Conservation (phyloP, 176 grass and related monocot species). For the Aegilops longissima region DNA sequence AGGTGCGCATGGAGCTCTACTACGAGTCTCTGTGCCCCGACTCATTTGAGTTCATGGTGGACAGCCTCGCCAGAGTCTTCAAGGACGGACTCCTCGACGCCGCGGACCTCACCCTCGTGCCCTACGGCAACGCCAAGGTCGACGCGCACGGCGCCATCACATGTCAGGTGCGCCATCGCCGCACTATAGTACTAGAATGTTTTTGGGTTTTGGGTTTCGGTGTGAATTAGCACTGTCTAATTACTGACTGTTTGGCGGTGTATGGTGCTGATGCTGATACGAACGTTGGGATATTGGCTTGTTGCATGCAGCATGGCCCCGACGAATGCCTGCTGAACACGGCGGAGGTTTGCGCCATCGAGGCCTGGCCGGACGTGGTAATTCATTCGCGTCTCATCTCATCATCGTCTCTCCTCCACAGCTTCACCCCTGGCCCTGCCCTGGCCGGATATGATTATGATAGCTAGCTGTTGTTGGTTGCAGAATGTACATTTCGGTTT, state of each 20-base stretch:
- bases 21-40: slow-evolving; percentile 63
- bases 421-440: background rate
- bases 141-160: slow-evolving; percentile 14
- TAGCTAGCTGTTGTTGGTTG: background rate
- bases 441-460: background rate
- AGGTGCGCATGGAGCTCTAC: slow-evolving; percentile 48
- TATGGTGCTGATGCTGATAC: background rate
- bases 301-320: slow-evolving; percentile 67
- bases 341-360: slow-evolving; percentile 78
- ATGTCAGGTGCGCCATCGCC: slow-evolving; percentile 36
- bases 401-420: background rate
- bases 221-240: background rate
- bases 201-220: background rate
- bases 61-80: slow-evolving; percentile 41
- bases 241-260: background rate
- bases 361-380: slow-evolving; percentile 83
- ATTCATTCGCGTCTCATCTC: background rate
- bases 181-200: too few species aligned
- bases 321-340: slow-evolving; percentile 83
- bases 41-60: slow-evolving; percentile 48
- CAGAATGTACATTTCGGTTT: slow-evolving; percentile 75
- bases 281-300: background rate
- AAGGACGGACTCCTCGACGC: slow-evolving; percentile 34
- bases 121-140: slow-evolving; percentile 57
- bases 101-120: slow-evolving; percentile 40